phyloP scores from a whole-genome alignment of 1,139 yeast species.

The Geotrichum phurueaensis region DNA sequence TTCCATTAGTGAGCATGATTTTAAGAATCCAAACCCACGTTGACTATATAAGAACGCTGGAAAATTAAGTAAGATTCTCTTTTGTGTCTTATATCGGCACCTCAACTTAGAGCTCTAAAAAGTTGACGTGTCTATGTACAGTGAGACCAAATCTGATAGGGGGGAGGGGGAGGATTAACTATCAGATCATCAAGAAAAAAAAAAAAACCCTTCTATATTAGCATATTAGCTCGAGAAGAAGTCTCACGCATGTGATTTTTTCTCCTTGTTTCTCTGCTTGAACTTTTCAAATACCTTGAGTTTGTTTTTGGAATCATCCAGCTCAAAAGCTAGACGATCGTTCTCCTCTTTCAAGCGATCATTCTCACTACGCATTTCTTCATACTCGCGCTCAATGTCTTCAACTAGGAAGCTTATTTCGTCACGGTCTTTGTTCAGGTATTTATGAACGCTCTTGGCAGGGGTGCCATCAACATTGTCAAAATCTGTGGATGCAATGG shows the following conservation, averaged over 20 bases:
- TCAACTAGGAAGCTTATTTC: not conserved
- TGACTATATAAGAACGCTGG: not conserved
- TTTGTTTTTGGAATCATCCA: not conserved
- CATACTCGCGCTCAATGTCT: conserved; percentile 2
- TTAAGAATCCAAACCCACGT: not conserved
- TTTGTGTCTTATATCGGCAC: not conserved
- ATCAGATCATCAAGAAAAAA: not conserved
- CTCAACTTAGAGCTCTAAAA: not conserved
- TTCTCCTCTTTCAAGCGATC: not conserved
- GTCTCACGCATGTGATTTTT: not conserved
- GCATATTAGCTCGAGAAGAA: not conserved
- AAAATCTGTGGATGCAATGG: not conserved
- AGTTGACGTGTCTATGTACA: not conserved
- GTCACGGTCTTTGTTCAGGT: conserved; percentile 4
- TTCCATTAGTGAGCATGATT: not conserved
- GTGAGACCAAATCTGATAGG: not conserved
- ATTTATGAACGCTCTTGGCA: conserved; percentile 7
- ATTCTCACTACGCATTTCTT: not conserved
- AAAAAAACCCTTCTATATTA: not conserved
- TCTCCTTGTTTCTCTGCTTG: not conserved
- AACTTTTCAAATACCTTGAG: not conserved
- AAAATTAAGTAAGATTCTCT: not conserved
- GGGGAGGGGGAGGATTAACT: not conserved
- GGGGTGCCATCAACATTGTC: not conserved
- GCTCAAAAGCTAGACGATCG: not conserved